These are phyloP conservation scores for Aphanomyces astaci DNA, from an alignment of 352 stramenopile species.

Conservation along the genomic window DNA sequence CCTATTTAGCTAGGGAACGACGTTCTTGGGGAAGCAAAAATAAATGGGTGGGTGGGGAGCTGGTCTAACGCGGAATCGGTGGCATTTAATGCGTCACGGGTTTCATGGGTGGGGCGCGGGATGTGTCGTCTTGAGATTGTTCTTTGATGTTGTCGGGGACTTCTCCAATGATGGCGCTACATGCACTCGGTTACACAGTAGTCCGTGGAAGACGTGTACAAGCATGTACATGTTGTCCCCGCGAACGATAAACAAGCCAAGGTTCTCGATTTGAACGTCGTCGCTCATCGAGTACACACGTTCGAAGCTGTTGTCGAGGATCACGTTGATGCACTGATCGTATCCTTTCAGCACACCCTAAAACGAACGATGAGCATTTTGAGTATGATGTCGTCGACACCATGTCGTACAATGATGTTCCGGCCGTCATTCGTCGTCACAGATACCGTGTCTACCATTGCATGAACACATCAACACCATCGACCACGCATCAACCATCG, in stretches of 20 bases:
- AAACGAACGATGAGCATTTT: too few species aligned
- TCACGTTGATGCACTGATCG: constrained; percentile 90
- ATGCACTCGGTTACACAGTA: constrained; percentile 1
- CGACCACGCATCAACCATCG: neutral
- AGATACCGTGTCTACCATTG: constrained; percentile 69
- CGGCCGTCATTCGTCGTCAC: constrained; percentile 92
- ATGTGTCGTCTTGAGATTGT: constrained; percentile 83
- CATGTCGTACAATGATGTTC: constrained; percentile 84
- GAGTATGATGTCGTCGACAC: constrained; percentile 12
- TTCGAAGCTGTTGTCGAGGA: constrained; percentile 91
- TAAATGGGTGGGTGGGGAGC: neutral
- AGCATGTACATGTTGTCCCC: constrained; percentile 88
- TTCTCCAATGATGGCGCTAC: constrained; percentile 78
- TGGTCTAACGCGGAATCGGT: too few species aligned
- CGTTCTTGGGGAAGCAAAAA: neutral
- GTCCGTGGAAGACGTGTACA: neutral
- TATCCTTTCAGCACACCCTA: constrained; percentile 86
- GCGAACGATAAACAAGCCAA: constrained; percentile 91
- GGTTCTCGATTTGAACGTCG: constrained; percentile 81
- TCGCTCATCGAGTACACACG: constrained; percentile 87
- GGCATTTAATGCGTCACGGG: constrained; percentile 83
- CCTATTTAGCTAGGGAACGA: neutral
- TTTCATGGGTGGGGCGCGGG: constrained; percentile 82
- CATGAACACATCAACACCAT: neutral
- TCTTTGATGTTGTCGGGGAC: constrained; percentile 83